phyloP scores from a whole-genome alignment of 345 rosid genomes.

The Salix brachista region DNA sequence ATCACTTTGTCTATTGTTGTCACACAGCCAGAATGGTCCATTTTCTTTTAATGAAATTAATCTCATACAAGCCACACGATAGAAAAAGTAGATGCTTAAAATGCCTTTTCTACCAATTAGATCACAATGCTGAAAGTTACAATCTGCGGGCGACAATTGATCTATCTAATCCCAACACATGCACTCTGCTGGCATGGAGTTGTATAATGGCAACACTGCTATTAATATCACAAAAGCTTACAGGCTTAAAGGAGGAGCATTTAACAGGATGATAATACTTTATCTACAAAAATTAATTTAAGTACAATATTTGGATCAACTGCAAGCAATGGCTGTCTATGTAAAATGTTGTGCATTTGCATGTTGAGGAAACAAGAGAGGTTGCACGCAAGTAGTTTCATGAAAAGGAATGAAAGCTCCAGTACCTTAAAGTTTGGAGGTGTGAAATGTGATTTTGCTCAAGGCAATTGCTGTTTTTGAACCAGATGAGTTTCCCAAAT shows the following conservation, averaged over 20 bases:
- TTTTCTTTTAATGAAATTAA: neutral
- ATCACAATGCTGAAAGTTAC: neutral
- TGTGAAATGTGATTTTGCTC: slow-evolving; percentile 46
- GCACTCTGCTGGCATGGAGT: neutral
- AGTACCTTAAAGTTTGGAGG: slow-evolving; percentile 55
- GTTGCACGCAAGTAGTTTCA: neutral
- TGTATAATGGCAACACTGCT: neutral
- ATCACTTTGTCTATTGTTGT: neutral
- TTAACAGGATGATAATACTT: neutral
- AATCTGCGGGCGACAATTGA: neutral
- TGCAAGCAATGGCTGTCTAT: neutral
- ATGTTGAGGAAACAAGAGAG: neutral
- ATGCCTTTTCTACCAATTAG: neutral
- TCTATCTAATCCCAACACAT: neutral
- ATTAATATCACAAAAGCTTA: neutral
- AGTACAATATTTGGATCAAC: neutral
- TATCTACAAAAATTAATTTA: too few relatives aligned
- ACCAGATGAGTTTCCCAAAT: slow-evolving; percentile 50
- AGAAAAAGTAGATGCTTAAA: neutral
- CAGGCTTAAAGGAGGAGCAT: neutral
- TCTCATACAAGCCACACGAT: neutral
- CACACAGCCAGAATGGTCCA: neutral
- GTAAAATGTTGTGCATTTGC: neutral
- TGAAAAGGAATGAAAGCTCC: neutral
- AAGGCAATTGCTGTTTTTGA: slow-evolving; percentile 59